Percentiles rank a stretch among this genome's conserved stretches.
These are phyloP conservation scores for Penicillium sp. DNA, from an alignment of 2,329 filamentous ascomycete species.

Conservation along the genomic window DNA sequence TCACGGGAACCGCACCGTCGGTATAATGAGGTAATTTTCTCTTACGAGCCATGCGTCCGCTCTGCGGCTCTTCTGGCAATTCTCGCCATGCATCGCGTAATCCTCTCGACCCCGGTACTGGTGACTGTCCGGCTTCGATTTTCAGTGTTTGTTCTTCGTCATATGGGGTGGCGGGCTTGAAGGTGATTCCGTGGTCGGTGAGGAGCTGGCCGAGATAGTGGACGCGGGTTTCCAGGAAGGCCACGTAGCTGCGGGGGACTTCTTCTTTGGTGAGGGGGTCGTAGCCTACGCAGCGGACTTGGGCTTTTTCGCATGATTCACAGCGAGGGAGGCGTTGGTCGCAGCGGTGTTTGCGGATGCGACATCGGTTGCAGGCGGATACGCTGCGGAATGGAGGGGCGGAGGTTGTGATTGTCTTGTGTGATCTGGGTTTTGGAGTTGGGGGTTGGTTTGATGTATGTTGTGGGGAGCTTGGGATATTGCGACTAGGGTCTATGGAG, in stretches of 20 bases:
- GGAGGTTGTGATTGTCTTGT: neutral
- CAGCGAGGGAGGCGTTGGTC: conserved; percentile 82
- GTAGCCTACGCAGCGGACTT: conserved; percentile 79
- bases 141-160: conserved; percentile 44
- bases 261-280: conserved; percentile 90
- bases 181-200: conserved; percentile 61
- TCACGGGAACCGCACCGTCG: neutral
- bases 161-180: conserved; percentile 63
- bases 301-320: conserved; percentile 79
- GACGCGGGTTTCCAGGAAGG: conserved; percentile 77
- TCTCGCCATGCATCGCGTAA: neutral
- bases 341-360: conserved; percentile 80
- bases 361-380: conserved; percentile 80
- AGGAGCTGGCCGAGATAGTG: conserved; percentile 72
- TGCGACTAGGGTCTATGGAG: too few relatives aligned
- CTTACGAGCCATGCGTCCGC: neutral
- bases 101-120: neutral
- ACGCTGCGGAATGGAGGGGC: conserved; percentile 64
- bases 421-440: neutral
- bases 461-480: neutral
- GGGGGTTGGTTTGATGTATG: neutral
- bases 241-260: conserved; percentile 80
- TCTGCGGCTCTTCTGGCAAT: too few relatives aligned
- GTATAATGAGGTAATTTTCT: neutral
- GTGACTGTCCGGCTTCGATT: neutral